phyloP scores from a whole-genome alignment of 2,329 filamentous ascomycete genomes.

The Botrytis sinoallii region DNA sequence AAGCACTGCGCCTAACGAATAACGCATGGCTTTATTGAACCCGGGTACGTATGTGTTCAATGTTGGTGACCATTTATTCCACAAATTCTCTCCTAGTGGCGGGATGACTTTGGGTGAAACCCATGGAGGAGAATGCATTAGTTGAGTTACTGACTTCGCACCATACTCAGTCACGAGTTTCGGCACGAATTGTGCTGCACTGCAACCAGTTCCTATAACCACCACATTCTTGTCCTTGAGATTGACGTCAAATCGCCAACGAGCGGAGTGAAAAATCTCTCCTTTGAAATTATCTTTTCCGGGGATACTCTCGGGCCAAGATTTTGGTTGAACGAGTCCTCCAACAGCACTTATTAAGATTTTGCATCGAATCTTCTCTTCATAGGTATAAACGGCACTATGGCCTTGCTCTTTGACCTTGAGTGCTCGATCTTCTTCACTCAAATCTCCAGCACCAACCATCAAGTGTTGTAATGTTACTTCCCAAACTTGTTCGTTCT shows the following conservation, averaged over 20 bases:
- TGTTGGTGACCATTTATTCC: constrained; percentile 46
- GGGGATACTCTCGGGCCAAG: constrained; percentile 48
- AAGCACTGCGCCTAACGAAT: constrained; percentile 41
- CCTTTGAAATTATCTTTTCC: constrained; percentile 54
- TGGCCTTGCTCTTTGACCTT: constrained; percentile 45
- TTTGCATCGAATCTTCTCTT: constrained; percentile 52
- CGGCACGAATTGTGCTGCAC: constrained; percentile 55
- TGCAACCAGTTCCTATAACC: constrained; percentile 57
- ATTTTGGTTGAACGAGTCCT: constrained; percentile 52
- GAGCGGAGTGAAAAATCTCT: constrained; percentile 54
- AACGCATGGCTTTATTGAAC: constrained; percentile 43
- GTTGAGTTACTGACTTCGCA: constrained; percentile 55
- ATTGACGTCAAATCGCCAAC: constrained; percentile 53
- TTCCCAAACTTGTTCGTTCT: constrained; percentile 53
- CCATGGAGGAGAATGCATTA: constrained; percentile 59
- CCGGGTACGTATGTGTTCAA: constrained; percentile 49
- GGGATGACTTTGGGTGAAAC: constrained; percentile 44
- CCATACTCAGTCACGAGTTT: constrained; percentile 43
- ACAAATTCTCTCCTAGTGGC: constrained; percentile 42
- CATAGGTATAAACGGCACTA: constrained; percentile 47
- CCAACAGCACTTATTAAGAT: constrained; percentile 55
- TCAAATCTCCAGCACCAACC: constrained; percentile 53
- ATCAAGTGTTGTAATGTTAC: constrained; percentile 49
- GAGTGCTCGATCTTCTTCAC: constrained; percentile 45
- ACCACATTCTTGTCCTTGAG: constrained; percentile 54